Base-by-base conservation (phyloP, 2,329 filamentous ascomycete species). In the Ceratocystis cacaofunesta region DNA sequence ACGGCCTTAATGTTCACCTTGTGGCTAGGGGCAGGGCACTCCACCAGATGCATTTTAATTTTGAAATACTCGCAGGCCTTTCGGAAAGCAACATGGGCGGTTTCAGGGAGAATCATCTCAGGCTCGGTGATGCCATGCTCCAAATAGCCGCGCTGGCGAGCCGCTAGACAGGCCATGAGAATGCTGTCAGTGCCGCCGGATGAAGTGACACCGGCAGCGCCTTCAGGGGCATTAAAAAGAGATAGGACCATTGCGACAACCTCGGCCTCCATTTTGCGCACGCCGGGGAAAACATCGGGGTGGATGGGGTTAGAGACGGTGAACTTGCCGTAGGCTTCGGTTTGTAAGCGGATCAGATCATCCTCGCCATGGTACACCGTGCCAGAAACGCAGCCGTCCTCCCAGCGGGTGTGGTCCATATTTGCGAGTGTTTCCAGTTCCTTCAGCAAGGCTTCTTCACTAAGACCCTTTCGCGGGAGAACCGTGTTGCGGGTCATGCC, bases 251-350 rank as follows among this genome's bases (percentile, higher is more conserved):
- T 99, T 69, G 92, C 88, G 63, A 99, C 94, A 68, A 99, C 80
- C 78, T 99, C 94, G 57, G 94, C 92, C 79, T 99, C 94, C 94
- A 99, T 99, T 83, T 99, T 99, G 71, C 94, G 82, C 63, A 99
- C 92, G 32, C 92, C 94, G 17, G 94, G 94, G 77, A 99, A 99
- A 55, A 99, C 92, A 76, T 99, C 94, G 5, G 94, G 94, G 75
- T 99, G 94, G 70, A 99, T 94, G 2, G 94, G 94, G 75, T 99
- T 99, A 48, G 91, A 84, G 36, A 99, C 94, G 62, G 91, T 92
- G 74, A 99, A 99, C 75, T 89, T 88, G 69, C 89, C 88, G 79
- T 92, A 97, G 0, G 94, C 92, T 74, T 96, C 90, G 5, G 89
- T 89, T 78, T 99, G 94, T 48, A 99, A 79, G 72, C 87, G 84